These are phyloP conservation scores for Cutaneotrichosporon sp. DNA, from an alignment of 1,284 basidiomycete genomes.

Conservation along the genomic window DNA sequence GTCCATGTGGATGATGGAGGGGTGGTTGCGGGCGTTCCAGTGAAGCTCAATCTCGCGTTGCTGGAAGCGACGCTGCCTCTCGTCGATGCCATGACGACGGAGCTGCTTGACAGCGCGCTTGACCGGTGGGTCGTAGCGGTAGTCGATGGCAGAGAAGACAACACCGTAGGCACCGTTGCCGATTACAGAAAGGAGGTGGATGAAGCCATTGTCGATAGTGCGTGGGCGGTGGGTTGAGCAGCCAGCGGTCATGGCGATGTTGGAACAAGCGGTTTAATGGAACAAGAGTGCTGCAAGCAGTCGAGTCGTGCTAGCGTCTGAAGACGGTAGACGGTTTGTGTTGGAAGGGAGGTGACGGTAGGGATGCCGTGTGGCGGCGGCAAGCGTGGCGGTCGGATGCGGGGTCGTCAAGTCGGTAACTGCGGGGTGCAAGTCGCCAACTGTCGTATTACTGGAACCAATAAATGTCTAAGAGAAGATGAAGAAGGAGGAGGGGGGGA, in stretches of 20 bases:
- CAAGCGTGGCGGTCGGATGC: background rate
- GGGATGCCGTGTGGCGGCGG: background rate
- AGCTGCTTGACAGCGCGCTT: conserved; percentile 88
- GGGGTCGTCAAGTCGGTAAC: background rate
- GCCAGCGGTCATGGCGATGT: conserved; percentile 17
- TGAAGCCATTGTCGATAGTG: conserved; percentile 70
- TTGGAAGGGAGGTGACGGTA: background rate
- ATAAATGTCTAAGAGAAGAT: background rate
- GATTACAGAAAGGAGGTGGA: conserved; percentile 86
- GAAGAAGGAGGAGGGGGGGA: background rate
- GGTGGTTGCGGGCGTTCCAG: conserved; percentile 64
- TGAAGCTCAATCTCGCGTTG: conserved; percentile 69
- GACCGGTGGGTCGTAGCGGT: conserved; percentile 56
- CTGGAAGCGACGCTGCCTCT: conserved; percentile 77
- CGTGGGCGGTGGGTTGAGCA: conserved; percentile 28
- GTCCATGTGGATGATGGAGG: conserved; percentile 85
- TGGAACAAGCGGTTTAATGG: background rate
- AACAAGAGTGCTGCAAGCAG: background rate
- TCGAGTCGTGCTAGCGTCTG: background rate
- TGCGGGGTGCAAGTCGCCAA: background rate
- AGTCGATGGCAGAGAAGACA: conserved; percentile 82
- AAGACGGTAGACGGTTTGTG: background rate
- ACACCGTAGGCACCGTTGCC: conserved; percentile 95
- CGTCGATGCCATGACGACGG: conserved; percentile 61
- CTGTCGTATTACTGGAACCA: background rate